phyloP scores from a whole-genome alignment of 805 yeast genomes.

The Candida verbasci region DNA sequence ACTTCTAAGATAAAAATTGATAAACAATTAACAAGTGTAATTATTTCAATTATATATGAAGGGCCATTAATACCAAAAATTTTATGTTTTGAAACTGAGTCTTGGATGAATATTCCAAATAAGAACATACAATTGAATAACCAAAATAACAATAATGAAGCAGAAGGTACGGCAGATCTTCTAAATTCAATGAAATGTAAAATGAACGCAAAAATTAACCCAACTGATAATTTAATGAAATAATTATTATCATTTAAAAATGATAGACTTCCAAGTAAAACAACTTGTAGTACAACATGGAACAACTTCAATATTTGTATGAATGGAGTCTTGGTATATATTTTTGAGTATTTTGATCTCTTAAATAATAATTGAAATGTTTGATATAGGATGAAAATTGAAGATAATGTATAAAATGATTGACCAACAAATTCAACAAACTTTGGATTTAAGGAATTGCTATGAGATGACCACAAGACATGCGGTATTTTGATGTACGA shows the following conservation, averaged over 20 bases:
- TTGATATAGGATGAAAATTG: conserved; percentile 10
- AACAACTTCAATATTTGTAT: conserved; percentile 14
- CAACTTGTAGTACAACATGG: conserved; percentile 15
- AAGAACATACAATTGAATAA: conserved; percentile 5
- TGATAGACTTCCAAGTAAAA: conserved; percentile 1
- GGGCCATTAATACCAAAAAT: conserved; percentile 11
- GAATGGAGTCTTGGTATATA: conserved; percentile 8
- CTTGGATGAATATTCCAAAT: conserved; percentile 16
- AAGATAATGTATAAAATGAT: not conserved
- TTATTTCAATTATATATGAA: conserved; percentile 12
- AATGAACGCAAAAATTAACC: conserved; percentile 28
- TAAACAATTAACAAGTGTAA: conserved; percentile 12
- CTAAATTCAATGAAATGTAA: conserved; percentile 42
- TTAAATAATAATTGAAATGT: conserved; percentile 12
- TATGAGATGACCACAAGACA: conserved; percentile 20
- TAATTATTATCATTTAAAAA: conserved; percentile 1
- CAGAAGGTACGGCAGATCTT: conserved; percentile 32
- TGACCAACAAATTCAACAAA: conserved; percentile 16
- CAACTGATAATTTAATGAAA: conserved; percentile 6
- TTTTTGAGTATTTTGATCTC: conserved; percentile 16
- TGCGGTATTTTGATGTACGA: conserved; percentile 7
- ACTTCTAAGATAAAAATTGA: conserved; percentile 15
- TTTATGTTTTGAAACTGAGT: conserved; percentile 15
- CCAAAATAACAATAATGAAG: conserved; percentile 41
- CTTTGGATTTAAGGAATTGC: conserved; percentile 27